Conservation (phyloP, 257 asterid genomes). For the Fraxinus quadrangulata region DNA sequence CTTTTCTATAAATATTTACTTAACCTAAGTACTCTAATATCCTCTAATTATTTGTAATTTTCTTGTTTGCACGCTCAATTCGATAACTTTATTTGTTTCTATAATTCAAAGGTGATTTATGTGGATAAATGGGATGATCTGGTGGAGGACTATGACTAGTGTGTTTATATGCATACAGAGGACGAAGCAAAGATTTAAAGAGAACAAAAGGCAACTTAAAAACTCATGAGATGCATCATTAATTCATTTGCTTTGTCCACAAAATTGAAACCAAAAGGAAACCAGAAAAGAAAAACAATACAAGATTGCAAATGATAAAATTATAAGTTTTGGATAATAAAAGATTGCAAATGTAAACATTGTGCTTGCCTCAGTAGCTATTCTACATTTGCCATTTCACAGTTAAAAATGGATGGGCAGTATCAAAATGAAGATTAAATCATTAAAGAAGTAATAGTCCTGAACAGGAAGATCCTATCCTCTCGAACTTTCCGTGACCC, state of each 20-base stretch:
- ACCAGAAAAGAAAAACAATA: neutral
- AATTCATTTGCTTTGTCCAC: neutral
- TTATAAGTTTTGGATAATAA: neutral
- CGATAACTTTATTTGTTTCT: no score
- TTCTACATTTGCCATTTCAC: constrained; percentile 8
- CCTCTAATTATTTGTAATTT: no score
- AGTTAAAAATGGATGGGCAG: constrained; percentile 18
- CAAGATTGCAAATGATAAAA: neutral
- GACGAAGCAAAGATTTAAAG: no score
- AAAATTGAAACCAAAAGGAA: neutral
- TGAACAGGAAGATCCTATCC: neutral
- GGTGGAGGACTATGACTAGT: no score
- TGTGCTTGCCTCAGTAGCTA: constrained; percentile 5
- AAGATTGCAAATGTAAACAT: neutral
- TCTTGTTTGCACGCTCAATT: no score
- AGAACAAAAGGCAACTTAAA: neutral
- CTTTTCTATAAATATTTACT: no score
- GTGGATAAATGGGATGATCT: no score
- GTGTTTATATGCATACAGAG: no score
- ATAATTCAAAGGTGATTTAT: no score
- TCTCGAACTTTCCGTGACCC: neutral
- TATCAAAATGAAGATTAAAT: constrained; percentile 28
- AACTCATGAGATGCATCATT: neutral
- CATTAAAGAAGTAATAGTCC: constrained; percentile 20
- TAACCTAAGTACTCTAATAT: no score